Evolutionary conservation across 768 basidiomycete genomes (phyloP).

Genomic region (Omphalotus guepiniiformis): DNA sequence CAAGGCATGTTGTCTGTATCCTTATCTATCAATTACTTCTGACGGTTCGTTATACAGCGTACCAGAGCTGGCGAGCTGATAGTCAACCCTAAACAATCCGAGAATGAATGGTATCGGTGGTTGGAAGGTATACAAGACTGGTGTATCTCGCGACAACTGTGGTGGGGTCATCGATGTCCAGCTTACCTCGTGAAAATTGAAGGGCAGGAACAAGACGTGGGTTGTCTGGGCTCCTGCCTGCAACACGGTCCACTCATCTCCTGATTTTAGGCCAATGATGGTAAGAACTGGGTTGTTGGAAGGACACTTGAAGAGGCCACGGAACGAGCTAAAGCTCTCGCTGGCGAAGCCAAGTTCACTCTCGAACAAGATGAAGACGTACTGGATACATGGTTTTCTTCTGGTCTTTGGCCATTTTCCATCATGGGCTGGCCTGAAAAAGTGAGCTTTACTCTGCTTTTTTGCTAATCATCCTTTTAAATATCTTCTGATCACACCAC

Average conservation of each 20-base stretch:
- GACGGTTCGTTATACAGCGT: constrained; percentile 45
- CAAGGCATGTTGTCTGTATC: constrained; percentile 44
- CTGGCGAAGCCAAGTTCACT: constrained; percentile 61
- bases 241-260: neutral
- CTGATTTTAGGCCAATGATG: constrained; percentile 50
- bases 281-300: constrained; percentile 89
- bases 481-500: neutral
- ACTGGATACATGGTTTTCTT: constrained; percentile 99
- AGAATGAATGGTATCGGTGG: constrained; percentile 96
- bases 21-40: neutral
- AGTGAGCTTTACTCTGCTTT: constrained; percentile 37
- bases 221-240: constrained; percentile 15
- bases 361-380: constrained; percentile 96
- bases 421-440: constrained; percentile 98
- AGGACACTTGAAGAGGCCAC: constrained; percentile 73
- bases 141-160: constrained; percentile 98
- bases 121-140: constrained; percentile 94
- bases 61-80: constrained; percentile 83
- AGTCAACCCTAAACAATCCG: constrained; percentile 81
- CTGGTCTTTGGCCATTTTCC: constrained; percentile 95
- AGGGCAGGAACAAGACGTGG: constrained; percentile 63
- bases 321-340: constrained; percentile 65
- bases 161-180: constrained; percentile 98
- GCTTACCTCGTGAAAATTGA: constrained; percentile 90
- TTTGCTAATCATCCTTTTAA: neutral